Evolutionary conservation across 495 filamentous ascomycete species (phyloP), one percentile per base, ranked within the genome.

Genomic region (Paragyromitra xinjiangensis): DNA sequence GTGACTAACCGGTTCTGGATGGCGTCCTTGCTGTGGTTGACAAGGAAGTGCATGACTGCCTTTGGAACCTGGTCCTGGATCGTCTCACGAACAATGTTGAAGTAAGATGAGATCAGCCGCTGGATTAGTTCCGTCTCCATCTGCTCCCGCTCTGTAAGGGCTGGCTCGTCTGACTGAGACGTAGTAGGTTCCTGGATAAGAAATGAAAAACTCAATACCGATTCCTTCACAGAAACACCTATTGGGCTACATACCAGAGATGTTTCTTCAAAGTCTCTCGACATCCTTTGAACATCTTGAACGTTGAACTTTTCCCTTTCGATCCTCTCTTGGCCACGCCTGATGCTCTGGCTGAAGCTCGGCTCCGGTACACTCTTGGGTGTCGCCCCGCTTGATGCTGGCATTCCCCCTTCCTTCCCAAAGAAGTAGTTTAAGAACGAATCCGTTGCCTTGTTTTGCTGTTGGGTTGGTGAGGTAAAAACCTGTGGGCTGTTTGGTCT

Each of bases 401-500:
- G 77, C 77, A 79, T 79, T 26, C 61, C 68, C 5, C 93, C 93
- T 76, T 98, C 95, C 78, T 98, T 97, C 64, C 95, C 94, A 81
- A 99, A 99, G 86, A 99, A 99, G 83, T 98, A 99, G 83, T 94
- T 98, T 66, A 99, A 84, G 85, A 99, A 99, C 0, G 94, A 95
- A 85, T 98, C 96, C 51, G 91, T 90, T 56, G 87, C 86, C 61
- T 84, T 86, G 22, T 85, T 83, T 45, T 77, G 67, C 11, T 77
- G 75, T 66, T 77, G 68, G 51, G 87, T 87, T 39, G 84, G 82
- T 1, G 78, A 68, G 12, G 70, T 62, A 24, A 81, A 81, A 34
- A 78, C 69, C 40, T 81, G 80, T 58, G 80, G 80, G 53, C 79
- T 82, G 58, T 79, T 82, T 53, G 80, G 80, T 24, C 80, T 71